Percentiles rank a stretch among this genome's conserved stretches.
phyloP scores from a whole-genome alignment of 306 rosid genomes.

The Albizia julibrissin region DNA sequence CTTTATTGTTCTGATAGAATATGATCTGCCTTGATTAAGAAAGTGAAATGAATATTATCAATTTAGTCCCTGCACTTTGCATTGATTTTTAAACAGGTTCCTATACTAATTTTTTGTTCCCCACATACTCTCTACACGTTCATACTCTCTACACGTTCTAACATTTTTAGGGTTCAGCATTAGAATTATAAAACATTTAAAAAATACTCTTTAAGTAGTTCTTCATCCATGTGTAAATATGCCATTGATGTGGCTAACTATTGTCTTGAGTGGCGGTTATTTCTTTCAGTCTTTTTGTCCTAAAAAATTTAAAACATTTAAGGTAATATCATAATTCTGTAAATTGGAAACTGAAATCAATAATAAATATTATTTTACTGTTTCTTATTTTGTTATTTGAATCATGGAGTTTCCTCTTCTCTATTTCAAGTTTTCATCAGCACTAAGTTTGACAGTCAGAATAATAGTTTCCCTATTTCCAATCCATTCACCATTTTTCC shows the following conservation, averaged over 20 bases:
- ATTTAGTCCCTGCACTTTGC: background rate
- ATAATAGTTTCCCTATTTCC: conserved; percentile 16
- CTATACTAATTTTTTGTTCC: background rate
- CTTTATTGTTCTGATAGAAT: background rate
- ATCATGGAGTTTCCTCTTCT: background rate
- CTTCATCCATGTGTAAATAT: background rate
- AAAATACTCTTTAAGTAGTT: background rate
- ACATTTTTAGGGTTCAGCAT: background rate
- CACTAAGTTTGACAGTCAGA: background rate
- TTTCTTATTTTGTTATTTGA: background rate
- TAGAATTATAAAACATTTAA: background rate
- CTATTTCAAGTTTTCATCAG: background rate
- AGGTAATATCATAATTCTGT: background rate
- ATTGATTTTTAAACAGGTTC: background rate
- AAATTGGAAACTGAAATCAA: background rate
- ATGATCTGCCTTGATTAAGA: conserved; percentile 13
- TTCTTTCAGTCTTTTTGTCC: background rate
- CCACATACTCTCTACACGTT: background rate
- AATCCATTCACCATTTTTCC: conserved; percentile 8
- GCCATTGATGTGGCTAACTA: background rate
- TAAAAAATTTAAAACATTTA: background rate
- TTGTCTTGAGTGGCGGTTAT: background rate
- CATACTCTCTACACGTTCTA: too few relatives aligned
- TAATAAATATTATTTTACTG: background rate
- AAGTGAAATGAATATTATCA: background rate